Conservation (phyloP, 2,329 filamentous ascomycete species). For the Biscogniauxia mediterranea region DNA sequence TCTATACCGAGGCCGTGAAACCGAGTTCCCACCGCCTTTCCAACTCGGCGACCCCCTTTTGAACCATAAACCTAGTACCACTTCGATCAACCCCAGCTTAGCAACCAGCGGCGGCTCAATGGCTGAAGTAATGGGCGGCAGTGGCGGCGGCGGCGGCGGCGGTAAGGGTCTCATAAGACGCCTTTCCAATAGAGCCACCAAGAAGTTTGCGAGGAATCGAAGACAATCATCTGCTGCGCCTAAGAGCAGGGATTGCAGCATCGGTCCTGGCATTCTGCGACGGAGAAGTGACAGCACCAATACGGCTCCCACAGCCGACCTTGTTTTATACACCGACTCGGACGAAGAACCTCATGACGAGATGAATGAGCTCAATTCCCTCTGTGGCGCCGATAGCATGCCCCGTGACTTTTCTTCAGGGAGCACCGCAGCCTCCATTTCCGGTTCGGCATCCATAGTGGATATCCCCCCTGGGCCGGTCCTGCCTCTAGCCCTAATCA, state of each 20-base stretch:
- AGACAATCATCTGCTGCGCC: conserved; percentile 76
- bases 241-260: conserved; percentile 79
- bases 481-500: conserved; percentile 72
- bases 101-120: conserved; percentile 56
- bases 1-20: conserved; percentile 52
- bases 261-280: conserved; percentile 84
- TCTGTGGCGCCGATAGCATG: conserved; percentile 42
- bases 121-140: conserved; percentile 38
- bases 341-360: conserved; percentile 58
- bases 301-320: conserved; percentile 55
- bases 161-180: conserved; percentile 69
- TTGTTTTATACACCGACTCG: conserved; percentile 47
- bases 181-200: conserved; percentile 74
- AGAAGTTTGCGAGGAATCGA: conserved; percentile 63
- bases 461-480: conserved; percentile 62
- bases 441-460: conserved; percentile 37
- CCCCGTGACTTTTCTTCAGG: conserved; percentile 47
- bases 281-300: conserved; percentile 87
- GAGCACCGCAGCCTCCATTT: conserved; percentile 47
- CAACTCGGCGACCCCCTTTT: conserved; percentile 73
- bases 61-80: conserved; percentile 56
- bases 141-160: conserved; percentile 20
- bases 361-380: conserved; percentile 44
- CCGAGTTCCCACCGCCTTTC: conserved; percentile 56
- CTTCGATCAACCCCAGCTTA: conserved; percentile 62